phyloP scores from a whole-genome alignment of 2,329 filamentous ascomycete genomes.

The Neopestalotiopsis sp. region DNA sequence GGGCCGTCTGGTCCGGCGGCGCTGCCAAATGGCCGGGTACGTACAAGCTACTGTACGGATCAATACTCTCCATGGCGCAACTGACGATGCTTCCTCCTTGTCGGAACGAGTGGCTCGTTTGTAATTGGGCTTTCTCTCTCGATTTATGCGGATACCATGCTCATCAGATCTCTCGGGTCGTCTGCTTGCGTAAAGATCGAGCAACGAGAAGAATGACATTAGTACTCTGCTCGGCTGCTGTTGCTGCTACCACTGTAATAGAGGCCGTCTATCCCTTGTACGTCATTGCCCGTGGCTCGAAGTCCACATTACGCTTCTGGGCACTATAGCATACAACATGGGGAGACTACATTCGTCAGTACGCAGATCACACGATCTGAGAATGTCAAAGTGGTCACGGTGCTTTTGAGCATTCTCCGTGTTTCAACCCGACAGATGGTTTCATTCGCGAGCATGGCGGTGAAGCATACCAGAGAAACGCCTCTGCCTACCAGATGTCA shows the following conservation, averaged over 20 bases:
- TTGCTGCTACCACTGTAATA: background rate
- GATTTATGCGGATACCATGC: background rate
- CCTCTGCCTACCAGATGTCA: too few species aligned
- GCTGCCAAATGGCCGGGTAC: too few species aligned
- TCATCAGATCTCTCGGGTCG: background rate
- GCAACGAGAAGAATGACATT: too few species aligned
- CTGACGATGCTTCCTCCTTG: too few species aligned
- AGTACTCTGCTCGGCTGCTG: background rate
- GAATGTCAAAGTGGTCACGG: background rate
- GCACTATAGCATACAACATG: background rate
- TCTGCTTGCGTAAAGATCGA: too few species aligned
- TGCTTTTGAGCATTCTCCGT: background rate
- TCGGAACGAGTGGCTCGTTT: background rate
- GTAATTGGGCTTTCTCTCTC: too few species aligned
- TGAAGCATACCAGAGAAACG: background rate
- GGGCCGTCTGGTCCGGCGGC: background rate
- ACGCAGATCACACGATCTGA: conserved; percentile 2
- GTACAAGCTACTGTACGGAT: too few species aligned
- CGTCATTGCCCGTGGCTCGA: background rate
- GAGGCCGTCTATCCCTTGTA: background rate
- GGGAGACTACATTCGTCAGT: background rate
- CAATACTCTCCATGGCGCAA: too few species aligned
- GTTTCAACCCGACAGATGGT: background rate
- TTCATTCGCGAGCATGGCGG: background rate
- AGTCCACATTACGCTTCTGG: background rate